phyloP scores from a whole-genome alignment of 768 basidiomycete genomes.

The Phaffia tasmanica region DNA sequence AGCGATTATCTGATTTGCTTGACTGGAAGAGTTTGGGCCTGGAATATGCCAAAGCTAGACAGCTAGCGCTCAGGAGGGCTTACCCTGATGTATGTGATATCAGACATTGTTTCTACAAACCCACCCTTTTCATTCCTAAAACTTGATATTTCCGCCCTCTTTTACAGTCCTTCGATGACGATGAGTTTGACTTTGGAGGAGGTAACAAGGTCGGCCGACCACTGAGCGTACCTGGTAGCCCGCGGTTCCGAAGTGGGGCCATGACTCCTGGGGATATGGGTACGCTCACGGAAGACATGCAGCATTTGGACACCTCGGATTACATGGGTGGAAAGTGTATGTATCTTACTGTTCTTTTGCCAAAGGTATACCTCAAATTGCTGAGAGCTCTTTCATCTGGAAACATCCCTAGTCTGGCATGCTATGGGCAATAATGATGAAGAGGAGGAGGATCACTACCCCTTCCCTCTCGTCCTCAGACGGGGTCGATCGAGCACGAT shows the following conservation, averaged over 20 bases:
- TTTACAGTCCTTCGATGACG: slow-evolving; percentile 39
- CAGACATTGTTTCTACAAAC: not conserved
- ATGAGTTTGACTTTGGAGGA: slow-evolving; percentile 47
- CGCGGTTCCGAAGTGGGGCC: slow-evolving; percentile 62
- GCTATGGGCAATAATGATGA: slow-evolving; percentile 49
- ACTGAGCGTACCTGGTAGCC: slow-evolving; percentile 74
- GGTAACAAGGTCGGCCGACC: slow-evolving; percentile 54
- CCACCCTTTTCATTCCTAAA: not conserved
- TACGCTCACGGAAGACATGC: slow-evolving; percentile 75
- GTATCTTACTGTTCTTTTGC: slow-evolving; percentile 41
- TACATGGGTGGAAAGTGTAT: slow-evolving; percentile 47
- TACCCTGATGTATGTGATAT: slow-evolving; percentile 82
- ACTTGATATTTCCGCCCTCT: not conserved
- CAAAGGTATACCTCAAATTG: not conserved
- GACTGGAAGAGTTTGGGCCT: slow-evolving; percentile 98
- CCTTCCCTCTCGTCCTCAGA: slow-evolving; percentile 38
- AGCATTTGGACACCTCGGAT: slow-evolving; percentile 55
- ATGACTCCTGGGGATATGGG: slow-evolving; percentile 91
- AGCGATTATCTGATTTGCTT: slow-evolving; percentile 78
- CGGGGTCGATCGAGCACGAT: slow-evolving; percentile 39
- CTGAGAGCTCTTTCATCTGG: not conserved
- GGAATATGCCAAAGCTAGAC: slow-evolving; percentile 91
- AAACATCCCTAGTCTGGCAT: slow-evolving; percentile 35
- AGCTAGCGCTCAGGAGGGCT: slow-evolving; percentile 78
- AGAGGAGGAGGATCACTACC: slow-evolving; percentile 51